phyloP scores from a whole-genome alignment of 2,329 filamentous ascomycete species.

The Pezizomycotina sp. region DNA sequence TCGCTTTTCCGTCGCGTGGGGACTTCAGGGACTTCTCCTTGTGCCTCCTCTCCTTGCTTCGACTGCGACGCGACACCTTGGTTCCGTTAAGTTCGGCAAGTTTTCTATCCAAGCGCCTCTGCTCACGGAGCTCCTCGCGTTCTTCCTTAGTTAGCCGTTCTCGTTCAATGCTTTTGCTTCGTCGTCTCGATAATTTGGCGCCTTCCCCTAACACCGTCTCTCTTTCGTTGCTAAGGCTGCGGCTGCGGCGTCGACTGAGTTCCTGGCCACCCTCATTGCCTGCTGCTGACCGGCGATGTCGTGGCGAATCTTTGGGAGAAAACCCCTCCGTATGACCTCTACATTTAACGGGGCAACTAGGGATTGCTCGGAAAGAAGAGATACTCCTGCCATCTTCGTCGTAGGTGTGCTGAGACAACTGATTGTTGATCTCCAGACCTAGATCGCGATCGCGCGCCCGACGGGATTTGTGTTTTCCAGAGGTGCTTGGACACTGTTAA shows the following conservation, averaged over 20 bases:
- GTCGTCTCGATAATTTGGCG: conserved; percentile 20
- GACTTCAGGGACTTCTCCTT: conserved; percentile 28
- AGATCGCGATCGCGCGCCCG: conserved; percentile 45
- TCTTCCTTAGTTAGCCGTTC: conserved; percentile 17
- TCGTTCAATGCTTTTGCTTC: conserved; percentile 23
- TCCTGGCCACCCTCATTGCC: conserved; percentile 7
- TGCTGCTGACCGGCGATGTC: conserved; percentile 11
- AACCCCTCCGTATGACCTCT: conserved; percentile 16
- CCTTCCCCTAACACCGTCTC: conserved; percentile 22
- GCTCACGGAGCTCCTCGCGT: conserved; percentile 14
- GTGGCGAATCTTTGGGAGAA: conserved; percentile 7
- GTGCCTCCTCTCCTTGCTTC: not conserved
- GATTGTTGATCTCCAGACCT: conserved; percentile 72
- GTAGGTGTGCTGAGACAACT: conserved; percentile 42
- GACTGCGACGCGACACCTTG: conserved; percentile 4
- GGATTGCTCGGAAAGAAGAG: conserved; percentile 17
- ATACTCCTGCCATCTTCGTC: conserved; percentile 46
- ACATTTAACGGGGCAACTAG: conserved; percentile 13
- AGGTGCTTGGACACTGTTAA: no score
- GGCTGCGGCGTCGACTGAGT: conserved; percentile 24
- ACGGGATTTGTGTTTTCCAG: no score
- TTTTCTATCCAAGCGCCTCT: conserved; percentile 16
- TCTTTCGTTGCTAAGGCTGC: conserved; percentile 33
- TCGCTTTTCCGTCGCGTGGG: conserved; percentile 33
- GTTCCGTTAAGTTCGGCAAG: conserved; percentile 16